Conservation (phyloP, 2,329 filamentous ascomycete genomes). For the Alternaria consortialis region DNA sequence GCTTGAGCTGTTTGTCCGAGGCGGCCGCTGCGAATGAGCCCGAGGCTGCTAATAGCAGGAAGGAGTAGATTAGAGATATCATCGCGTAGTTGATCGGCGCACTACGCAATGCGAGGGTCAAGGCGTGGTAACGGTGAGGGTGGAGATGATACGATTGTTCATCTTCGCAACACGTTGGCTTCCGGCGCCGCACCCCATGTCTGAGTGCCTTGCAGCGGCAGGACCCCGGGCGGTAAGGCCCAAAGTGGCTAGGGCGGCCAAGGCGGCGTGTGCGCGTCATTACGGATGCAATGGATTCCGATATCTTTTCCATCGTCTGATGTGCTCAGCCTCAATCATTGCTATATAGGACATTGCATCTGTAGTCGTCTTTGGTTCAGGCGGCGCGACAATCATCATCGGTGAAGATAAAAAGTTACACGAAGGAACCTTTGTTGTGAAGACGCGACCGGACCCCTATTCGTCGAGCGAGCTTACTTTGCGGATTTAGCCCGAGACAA, state of each 20-base stretch:
- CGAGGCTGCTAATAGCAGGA: conserved; percentile 42
- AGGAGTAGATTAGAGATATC: conserved; percentile 37
- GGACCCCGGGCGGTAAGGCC: conserved; percentile 19
- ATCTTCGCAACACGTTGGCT: conserved; percentile 33
- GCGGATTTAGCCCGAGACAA: conserved; percentile 3
- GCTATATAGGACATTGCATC: conserved; percentile 20
- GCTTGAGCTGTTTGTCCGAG: conserved; percentile 58
- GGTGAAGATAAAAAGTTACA: background rate
- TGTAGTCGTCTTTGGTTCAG: conserved; percentile 3
- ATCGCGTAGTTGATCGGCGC: conserved; percentile 26
- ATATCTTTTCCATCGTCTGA: conserved; percentile 29
- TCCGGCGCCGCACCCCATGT: conserved; percentile 22
- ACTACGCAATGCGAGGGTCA: conserved; percentile 16
- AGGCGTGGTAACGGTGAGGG: conserved; percentile 14
- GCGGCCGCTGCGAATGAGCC: conserved; percentile 37
- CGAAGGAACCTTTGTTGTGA: conserved; percentile 6
- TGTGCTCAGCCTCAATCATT: conserved; percentile 8
- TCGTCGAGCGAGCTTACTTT: conserved; percentile 14
- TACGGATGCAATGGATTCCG: conserved; percentile 31
- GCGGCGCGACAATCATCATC: conserved; percentile 7
- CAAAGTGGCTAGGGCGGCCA: conserved; percentile 14
- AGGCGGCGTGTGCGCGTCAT: conserved; percentile 19
- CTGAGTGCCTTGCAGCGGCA: conserved; percentile 19
- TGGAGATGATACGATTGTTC: conserved; percentile 12
- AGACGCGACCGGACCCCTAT: conserved; percentile 26